Conservation (phyloP, 805 yeast genomes). For the Myxozyma monticola region DNA sequence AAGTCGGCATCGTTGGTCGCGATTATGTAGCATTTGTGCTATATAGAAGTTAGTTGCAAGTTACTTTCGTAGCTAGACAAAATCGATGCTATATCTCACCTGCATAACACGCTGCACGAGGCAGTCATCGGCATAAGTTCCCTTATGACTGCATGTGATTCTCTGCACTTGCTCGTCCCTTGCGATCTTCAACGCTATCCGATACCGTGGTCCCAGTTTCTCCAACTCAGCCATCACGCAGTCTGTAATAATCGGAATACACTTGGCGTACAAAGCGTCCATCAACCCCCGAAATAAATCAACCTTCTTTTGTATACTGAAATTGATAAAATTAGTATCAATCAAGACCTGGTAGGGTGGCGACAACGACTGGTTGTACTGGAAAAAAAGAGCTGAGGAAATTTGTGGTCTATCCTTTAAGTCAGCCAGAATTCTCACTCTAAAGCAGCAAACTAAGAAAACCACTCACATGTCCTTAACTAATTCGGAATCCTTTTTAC, state of each 20-base stretch:
- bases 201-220: slow-evolving; percentile 88
- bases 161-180: slow-evolving; percentile 90
- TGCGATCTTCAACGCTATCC: slow-evolving; percentile 90
- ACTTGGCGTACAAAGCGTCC: slow-evolving; percentile 92
- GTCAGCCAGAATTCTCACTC: neutral
- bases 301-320: slow-evolving; percentile 91
- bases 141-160: slow-evolving; percentile 86
- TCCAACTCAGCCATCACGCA: slow-evolving; percentile 98
- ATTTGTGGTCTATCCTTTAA: slow-evolving; percentile 71
- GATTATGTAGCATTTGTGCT: slow-evolving; percentile 91
- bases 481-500: slow-evolving; percentile 70
- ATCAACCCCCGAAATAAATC: slow-evolving; percentile 95
- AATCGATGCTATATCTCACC: slow-evolving; percentile 15
- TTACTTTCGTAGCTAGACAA: neutral
- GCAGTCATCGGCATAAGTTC: slow-evolving; percentile 98
- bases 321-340: slow-evolving; percentile 96
- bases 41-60: neutral
- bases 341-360: slow-evolving; percentile 98
- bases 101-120: slow-evolving; percentile 88
- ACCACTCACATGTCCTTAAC: slow-evolving; percentile 53
- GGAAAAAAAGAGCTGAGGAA: slow-evolving; percentile 92
- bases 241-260: slow-evolving; percentile 93
- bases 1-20: slow-evolving; percentile 98
- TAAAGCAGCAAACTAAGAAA: neutral
- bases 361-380: slow-evolving; percentile 86